These are phyloP conservation scores for Penicillium ucsense DNA, from an alignment of 495 filamentous ascomycete genomes.

Conservation along the genomic window DNA sequence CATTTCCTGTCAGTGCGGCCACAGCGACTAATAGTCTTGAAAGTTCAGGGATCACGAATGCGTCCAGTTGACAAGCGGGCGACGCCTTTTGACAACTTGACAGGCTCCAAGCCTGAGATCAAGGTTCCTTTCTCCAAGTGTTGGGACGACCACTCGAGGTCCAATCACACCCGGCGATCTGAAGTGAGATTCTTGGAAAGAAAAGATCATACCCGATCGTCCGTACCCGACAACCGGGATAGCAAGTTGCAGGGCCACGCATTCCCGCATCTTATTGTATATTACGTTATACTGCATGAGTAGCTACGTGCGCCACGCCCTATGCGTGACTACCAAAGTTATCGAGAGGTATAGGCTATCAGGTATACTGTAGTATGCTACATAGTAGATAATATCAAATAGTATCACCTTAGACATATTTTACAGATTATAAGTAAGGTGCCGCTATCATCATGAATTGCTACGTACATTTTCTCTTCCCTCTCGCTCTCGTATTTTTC, in stretches of 20 bases:
- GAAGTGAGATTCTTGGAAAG: not conserved
- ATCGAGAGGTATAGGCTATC: too few relatives aligned
- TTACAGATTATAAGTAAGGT: too few relatives aligned
- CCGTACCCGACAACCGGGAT: conserved; percentile 10
- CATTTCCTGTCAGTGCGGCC: not conserved
- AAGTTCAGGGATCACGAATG: too few relatives aligned
- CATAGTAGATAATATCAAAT: too few relatives aligned
- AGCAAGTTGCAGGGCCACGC: conserved; percentile 12
- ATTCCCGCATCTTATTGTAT: conserved; percentile 11
- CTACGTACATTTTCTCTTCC: too few relatives aligned
- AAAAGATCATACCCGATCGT: not conserved
- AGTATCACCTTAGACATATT: too few relatives aligned
- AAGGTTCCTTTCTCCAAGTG: not conserved
- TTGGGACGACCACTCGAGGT: not conserved
- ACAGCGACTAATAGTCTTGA: too few relatives aligned
- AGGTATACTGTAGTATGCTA: too few relatives aligned
- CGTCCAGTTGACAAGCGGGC: too few relatives aligned
- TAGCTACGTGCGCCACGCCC: not conserved
- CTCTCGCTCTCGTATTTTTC: too few relatives aligned
- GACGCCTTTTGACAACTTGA: not conserved
- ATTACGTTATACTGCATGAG: not conserved
- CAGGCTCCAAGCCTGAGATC: not conserved
- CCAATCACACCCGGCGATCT: not conserved
- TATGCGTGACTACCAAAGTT: too few relatives aligned
- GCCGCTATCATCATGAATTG: too few relatives aligned